Percentiles rank a stretch among this genome's conserved stretches.
Conservation (phyloP, 1,139 yeast genomes). For the Kurtzmaniella quercitrusa region DNA sequence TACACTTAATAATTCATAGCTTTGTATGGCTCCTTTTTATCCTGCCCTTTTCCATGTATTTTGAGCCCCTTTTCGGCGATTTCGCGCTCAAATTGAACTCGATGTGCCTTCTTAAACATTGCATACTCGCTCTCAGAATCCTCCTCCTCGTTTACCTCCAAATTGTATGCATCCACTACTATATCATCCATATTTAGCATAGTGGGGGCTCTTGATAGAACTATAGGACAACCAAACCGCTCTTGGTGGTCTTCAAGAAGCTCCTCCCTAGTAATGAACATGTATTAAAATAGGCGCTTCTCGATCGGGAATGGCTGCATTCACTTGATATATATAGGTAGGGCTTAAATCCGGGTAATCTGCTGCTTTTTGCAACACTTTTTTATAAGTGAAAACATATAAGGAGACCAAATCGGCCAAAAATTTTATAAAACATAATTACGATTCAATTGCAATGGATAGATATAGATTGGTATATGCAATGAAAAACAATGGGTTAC, state of each 20-base stretch:
- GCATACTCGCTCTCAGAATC: constrained; percentile 14
- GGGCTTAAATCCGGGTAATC: not conserved
- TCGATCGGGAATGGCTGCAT: not conserved
- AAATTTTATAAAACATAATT: too few relatives aligned
- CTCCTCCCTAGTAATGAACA: constrained; percentile 2
- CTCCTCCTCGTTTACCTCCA: constrained; percentile 13
- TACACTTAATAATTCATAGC: not conserved
- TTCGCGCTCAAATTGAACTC: constrained; percentile 20
- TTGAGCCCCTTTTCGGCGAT: constrained; percentile 17
- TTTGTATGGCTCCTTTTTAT: not conserved
- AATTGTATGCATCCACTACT: constrained; percentile 17
- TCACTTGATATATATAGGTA: not conserved
- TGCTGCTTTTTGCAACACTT: not conserved
- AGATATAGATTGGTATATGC: too few relatives aligned
- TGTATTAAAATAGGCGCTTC: not conserved
- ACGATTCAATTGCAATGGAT: too few relatives aligned
- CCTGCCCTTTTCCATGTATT: not conserved
- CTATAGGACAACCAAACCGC: not conserved
- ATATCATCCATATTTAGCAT: constrained; percentile 10
- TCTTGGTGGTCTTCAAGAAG: not conserved
- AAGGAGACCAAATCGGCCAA: too few relatives aligned
- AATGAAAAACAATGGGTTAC: too few relatives aligned
- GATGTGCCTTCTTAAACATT: constrained; percentile 17
- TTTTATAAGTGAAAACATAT: not conserved
- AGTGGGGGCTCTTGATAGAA: not conserved